Percentiles rank a stretch among this genome's conserved stretches.
These are phyloP conservation scores for Heliosperma pusillum DNA, from an alignment of 148 eudicot species.

Conservation along the genomic window DNA sequence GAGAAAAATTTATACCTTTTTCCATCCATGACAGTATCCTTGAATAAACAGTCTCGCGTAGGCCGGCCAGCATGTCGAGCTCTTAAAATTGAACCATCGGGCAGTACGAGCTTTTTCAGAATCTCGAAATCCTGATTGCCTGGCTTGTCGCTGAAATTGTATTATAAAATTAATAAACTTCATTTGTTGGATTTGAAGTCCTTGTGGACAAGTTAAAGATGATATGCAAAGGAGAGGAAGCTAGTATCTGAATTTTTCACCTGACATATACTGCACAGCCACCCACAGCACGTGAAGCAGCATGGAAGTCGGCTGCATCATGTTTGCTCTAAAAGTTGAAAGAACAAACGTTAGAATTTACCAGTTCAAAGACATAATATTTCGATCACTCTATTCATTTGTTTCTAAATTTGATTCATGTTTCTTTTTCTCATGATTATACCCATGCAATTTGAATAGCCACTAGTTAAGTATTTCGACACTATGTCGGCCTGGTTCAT, in stretches of 20 bases:
- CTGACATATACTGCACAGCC: slow-evolving; percentile 64
- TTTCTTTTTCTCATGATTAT: not conserved
- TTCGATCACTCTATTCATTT: too few species aligned
- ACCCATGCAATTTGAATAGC: too few species aligned
- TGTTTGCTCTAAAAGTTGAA: slow-evolving; percentile 44
- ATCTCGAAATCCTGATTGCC: slow-evolving; percentile 51
- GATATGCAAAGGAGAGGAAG: not conserved
- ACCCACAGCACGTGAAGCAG: slow-evolving; percentile 53
- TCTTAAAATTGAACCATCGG: slow-evolving; percentile 57
- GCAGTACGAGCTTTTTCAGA: slow-evolving; percentile 47
- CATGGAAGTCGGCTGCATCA: slow-evolving; percentile 52
- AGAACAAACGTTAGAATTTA: slow-evolving; percentile 1
- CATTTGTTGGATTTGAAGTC: too few species aligned
- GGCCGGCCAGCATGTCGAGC: slow-evolving; percentile 56
- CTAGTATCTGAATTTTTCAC: slow-evolving; percentile 18
- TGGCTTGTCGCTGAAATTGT: slow-evolving; percentile 49
- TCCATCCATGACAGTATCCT: slow-evolving; percentile 57
- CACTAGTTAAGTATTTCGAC: too few species aligned
- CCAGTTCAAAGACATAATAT: not conserved
- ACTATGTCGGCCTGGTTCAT: too few species aligned
- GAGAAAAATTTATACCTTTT: slow-evolving; percentile 39
- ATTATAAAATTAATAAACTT: not conserved
- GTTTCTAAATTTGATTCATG: too few species aligned
- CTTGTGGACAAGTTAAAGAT: not conserved
- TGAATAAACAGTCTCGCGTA: slow-evolving; percentile 57